These are phyloP conservation scores for Lasiodiplodia hormozganensis DNA, from an alignment of 2,329 filamentous ascomycete genomes.

Conservation along the genomic window DNA sequence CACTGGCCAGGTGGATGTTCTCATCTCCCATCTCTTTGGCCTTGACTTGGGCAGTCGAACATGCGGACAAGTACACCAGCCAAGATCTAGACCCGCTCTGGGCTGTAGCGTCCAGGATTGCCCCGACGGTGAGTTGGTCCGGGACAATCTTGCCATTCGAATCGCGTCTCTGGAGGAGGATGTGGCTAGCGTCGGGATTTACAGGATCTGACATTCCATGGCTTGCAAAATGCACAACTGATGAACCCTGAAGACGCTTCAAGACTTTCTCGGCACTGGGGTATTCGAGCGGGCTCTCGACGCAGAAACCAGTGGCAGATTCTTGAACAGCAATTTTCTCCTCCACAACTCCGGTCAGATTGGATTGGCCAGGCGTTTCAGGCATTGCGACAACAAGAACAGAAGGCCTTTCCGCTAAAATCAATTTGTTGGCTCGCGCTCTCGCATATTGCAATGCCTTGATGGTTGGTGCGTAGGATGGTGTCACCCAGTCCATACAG, in stretches of 20 bases:
- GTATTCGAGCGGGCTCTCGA: too few relatives aligned
- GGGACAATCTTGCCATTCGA: too few relatives aligned
- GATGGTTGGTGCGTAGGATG: neutral
- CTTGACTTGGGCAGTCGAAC: neutral
- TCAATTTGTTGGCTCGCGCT: too few relatives aligned
- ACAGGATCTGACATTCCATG: neutral
- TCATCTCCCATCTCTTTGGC: neutral
- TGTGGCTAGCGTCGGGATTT: neutral
- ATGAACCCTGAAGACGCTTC: neutral
- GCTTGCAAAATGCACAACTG: neutral
- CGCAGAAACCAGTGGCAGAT: neutral
- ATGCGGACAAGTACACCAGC: neutral
- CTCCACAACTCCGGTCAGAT: neutral
- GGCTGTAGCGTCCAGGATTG: neutral
- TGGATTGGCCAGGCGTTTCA: neutral
- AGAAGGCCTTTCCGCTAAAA: neutral
- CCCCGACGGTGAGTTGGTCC: neutral
- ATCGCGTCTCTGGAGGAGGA: neutral
- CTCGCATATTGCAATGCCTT: neutral
- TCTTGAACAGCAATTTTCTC: neutral
- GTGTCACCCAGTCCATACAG: neutral
- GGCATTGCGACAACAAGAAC: neutral
- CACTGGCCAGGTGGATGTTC: neutral
- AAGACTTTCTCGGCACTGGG: too few relatives aligned
- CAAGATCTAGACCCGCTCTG: neutral